Base-by-base conservation (phyloP, 306 rosid genomes). In the Cucumis cinereus region DNA sequence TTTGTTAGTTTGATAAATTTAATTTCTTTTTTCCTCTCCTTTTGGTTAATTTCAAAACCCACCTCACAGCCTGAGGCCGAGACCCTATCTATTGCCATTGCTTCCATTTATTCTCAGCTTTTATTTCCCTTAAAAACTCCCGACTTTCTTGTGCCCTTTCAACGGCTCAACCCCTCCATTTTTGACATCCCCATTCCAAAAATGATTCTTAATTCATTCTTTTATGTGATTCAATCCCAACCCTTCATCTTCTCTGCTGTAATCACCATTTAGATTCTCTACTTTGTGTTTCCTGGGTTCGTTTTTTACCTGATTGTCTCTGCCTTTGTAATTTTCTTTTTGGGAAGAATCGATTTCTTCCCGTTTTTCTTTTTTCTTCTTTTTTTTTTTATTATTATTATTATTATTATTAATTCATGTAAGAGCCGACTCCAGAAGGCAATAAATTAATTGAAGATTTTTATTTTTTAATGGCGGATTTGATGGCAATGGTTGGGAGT, bases 101-200 rank as follows among this genome's bases (percentile, higher is more conserved):
- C 53, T 56, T 75, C 16, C 68, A 41, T 54, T 52, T 73, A 17
- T 52, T 73, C 17, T 54, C 10, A 19, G 77, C 77, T 73, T 53
- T 56, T 0, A 56, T 55, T 57, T 57, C 63, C 54, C 78, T 54
- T 28, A 59, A 75, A 75, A 75, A 45, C 7, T 4, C 45, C 76
- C 78, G 69, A 22, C 6, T 57, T 75, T 75, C 33, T 58, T 75
- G 76, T 72, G 60, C 57, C 60, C 43, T 70, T 28, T 8, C 76
- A 72, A 72, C 55, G 69, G 50, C 56, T 45, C 14, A 49, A 24
- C 57, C 56, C 40, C 40, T 23, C 70, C 56, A 23, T 45, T 45
- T 60, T 75, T 14, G 50, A 40, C 70, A 30, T 30, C 0, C 24
- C 55, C 69, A 16, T 72, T 72, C 76, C 43, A 9, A 49, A 8